These are phyloP conservation scores for Nectriaceae sp. DNA, from an alignment of 2,329 filamentous ascomycete species.

Conservation along the genomic window DNA sequence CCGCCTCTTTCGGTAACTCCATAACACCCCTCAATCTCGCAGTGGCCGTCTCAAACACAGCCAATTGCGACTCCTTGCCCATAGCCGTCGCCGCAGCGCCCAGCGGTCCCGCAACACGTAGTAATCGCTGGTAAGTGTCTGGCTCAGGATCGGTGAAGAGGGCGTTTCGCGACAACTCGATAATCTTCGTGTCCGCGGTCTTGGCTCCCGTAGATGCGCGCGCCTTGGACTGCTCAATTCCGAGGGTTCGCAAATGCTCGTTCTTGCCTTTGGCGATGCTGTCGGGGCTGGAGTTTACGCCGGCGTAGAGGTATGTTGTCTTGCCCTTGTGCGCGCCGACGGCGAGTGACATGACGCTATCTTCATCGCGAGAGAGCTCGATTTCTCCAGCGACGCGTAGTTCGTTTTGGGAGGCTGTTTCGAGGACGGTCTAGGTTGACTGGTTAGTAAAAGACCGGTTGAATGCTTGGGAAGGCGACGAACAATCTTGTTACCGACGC, in stretches of 20 bases:
- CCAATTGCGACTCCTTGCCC: constrained; percentile 74
- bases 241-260: constrained; percentile 78
- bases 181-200: constrained; percentile 40
- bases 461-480: constrained; percentile 33
- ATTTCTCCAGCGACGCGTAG: constrained; percentile 70
- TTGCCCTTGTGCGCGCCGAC: constrained; percentile 63
- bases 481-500: constrained; percentile 86
- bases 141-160: constrained; percentile 53
- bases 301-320: constrained; percentile 63
- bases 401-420: constrained; percentile 65
- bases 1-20: constrained; percentile 57
- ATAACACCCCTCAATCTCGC: constrained; percentile 52
- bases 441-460: constrained; percentile 9
- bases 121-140: constrained; percentile 60
- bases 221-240: constrained; percentile 49
- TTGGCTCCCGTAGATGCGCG: constrained; percentile 32
- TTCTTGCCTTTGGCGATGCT: constrained; percentile 78
- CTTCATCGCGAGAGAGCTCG: constrained; percentile 79
- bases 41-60: constrained; percentile 67
- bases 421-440: constrained; percentile 64
- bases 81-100: constrained; percentile 80
- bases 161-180: constrained; percentile 53
- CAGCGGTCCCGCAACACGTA: constrained; percentile 64
- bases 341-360: constrained; percentile 83
- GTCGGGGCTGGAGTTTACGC: constrained; percentile 78